Percentiles rank a stretch among this genome's conserved stretches.
These are phyloP conservation scores for Cryptomeria japonica DNA, from an alignment of 75 land plant species.

Conservation along the genomic window DNA sequence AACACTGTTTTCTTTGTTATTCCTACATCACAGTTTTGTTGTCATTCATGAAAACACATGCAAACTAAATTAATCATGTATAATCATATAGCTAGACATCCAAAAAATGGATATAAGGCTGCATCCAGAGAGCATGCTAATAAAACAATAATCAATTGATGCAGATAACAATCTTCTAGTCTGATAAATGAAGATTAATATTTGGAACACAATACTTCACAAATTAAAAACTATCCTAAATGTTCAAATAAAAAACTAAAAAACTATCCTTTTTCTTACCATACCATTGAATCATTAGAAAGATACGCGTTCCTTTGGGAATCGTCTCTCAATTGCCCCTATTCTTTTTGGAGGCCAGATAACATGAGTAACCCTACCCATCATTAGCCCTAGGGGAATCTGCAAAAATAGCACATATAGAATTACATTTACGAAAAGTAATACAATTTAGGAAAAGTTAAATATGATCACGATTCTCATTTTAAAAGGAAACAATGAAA, in stretches of 20 bases:
- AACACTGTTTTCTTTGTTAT: neutral
- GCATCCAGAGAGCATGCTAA: neutral
- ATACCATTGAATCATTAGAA: neutral
- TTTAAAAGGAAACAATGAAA: neutral
- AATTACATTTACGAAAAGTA: neutral
- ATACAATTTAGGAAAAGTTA: neutral
- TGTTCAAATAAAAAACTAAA: neutral
- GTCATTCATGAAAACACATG: neutral
- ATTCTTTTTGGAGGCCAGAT: slow-evolving; percentile 81
- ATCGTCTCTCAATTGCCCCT: slow-evolving; percentile 47
- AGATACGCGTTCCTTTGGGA: slow-evolving; percentile 38
- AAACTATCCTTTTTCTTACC: neutral
- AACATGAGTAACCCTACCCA: slow-evolving; percentile 71
- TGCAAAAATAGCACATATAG: slow-evolving; percentile 29
- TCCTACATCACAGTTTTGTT: neutral
- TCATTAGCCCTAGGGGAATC: slow-evolving; percentile 74
- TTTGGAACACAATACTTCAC: neutral
- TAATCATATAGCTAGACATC: neutral
- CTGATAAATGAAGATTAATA: neutral
- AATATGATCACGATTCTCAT: neutral
- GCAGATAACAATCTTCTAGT: neutral
- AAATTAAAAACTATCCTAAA: neutral
- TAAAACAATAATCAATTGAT: neutral
- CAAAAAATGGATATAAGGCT: neutral
- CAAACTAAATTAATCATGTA: neutral